These are phyloP conservation scores for Chernovozyma sophiae-reginae DNA, from an alignment of 1,139 yeast genomes.

Conservation along the genomic window DNA sequence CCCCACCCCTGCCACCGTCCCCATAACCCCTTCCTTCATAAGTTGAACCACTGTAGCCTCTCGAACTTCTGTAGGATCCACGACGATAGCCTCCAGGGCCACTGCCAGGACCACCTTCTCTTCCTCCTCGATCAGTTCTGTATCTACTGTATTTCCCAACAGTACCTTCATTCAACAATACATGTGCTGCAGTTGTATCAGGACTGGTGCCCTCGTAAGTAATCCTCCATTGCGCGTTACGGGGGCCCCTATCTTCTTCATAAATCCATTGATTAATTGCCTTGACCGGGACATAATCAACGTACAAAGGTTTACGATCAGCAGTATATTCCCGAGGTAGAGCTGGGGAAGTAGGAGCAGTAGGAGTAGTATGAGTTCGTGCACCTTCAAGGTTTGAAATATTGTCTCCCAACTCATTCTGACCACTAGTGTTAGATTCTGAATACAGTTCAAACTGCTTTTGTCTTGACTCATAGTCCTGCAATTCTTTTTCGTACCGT, in stretches of 20 bases:
- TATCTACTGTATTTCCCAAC: slow-evolving; percentile 18
- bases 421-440: slow-evolving; percentile 9
- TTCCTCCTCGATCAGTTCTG: slow-evolving; percentile 8
- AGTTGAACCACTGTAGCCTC: neutral
- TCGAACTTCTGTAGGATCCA: neutral
- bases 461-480: slow-evolving; percentile 13
- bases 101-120: slow-evolving; percentile 12
- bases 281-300: slow-evolving; percentile 44
- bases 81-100: neutral
- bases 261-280: slow-evolving; percentile 45
- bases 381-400: neutral
- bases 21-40: neutral
- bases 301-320: slow-evolving; percentile 26
- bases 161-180: slow-evolving; percentile 33
- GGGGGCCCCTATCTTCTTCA: slow-evolving; percentile 43
- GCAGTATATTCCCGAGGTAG: neutral
- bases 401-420: neutral
- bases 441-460: slow-evolving; percentile 8
- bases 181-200: slow-evolving; percentile 29
- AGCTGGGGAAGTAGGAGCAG: neutral
- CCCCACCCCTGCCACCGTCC: neutral
- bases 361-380: neutral
- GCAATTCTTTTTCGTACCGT: slow-evolving; percentile 18
- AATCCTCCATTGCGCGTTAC: slow-evolving; percentile 42
- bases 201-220: slow-evolving; percentile 23